Evolutionary conservation across 108 stramenopile species (phyloP).

Genomic region (Parietichytrium sp.): DNA sequence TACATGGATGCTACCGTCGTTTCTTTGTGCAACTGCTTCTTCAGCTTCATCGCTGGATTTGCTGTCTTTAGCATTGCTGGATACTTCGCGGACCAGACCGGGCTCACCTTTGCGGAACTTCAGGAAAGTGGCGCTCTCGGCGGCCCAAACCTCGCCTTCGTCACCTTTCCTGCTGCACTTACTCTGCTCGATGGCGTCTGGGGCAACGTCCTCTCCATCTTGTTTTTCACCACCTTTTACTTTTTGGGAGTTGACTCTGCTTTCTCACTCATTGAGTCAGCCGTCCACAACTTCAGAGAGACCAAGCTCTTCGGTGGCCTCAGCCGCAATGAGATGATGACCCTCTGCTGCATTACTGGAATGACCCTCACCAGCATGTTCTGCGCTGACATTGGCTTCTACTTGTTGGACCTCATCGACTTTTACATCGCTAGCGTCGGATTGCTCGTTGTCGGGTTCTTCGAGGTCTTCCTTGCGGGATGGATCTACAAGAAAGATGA

Average conservation of each 20-base stretch:
- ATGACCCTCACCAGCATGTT: slow-evolving; percentile 52
- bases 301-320: slow-evolving; percentile 19
- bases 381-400: slow-evolving; percentile 65
- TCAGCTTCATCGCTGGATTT: slow-evolving; percentile 66
- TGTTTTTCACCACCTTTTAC: slow-evolving; percentile 64
- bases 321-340: slow-evolving; percentile 38
- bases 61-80: slow-evolving; percentile 70
- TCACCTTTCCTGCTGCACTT: slow-evolving; percentile 65
- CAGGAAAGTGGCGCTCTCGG: slow-evolving; percentile 42
- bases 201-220: slow-evolving; percentile 59
- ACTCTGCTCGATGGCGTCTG: slow-evolving; percentile 58
- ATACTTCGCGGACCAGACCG: slow-evolving; percentile 52
- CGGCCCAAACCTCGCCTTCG: slow-evolving; percentile 62
- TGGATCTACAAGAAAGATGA: slow-evolving; percentile 64
- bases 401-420: slow-evolving; percentile 64
- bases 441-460: slow-evolving; percentile 61
- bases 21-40: slow-evolving; percentile 56
- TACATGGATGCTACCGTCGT: slow-evolving; percentile 60
- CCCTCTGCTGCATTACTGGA: background rate
- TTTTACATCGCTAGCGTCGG: slow-evolving; percentile 71
- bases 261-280: slow-evolving; percentile 61
- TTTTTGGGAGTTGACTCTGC: slow-evolving; percentile 69
- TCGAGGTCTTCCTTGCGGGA: slow-evolving; percentile 62
- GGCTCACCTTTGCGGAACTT: slow-evolving; percentile 25
- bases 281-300: slow-evolving; percentile 49